Percentiles rank a stretch among this genome's conserved stretches.
These are phyloP conservation scores for Malassezia psittaci DNA, from an alignment of 1,284 basidiomycete species.

Conservation along the genomic window DNA sequence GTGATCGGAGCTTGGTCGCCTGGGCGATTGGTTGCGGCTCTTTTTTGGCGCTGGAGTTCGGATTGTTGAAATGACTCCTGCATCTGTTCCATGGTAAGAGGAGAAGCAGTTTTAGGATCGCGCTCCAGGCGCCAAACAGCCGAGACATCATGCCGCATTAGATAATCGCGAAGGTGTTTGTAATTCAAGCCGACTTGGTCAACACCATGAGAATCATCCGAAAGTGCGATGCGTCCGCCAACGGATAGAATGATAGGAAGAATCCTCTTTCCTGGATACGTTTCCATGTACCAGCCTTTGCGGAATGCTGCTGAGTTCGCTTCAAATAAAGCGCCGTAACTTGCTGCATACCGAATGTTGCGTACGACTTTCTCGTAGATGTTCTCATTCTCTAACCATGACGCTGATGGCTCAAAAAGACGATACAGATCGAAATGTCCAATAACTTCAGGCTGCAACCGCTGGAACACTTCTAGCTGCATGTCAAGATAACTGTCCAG, in stretches of 20 bases:
- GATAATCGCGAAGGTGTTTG: conserved; percentile 58
- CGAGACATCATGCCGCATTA: conserved; percentile 56
- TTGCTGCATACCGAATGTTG: conserved; percentile 65
- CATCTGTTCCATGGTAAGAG: not conserved
- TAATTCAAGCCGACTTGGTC: conserved; percentile 82
- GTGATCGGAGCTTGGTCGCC: not conserved
- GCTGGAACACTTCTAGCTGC: conserved; percentile 38
- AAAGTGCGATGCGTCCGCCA: conserved; percentile 69
- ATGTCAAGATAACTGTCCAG: conserved; percentile 32
- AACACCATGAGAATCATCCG: conserved; percentile 91
- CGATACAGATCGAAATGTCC: conserved; percentile 68
- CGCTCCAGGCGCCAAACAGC: conserved; percentile 61
- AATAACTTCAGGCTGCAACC: conserved; percentile 73
- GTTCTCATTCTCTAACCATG: conserved; percentile 57
- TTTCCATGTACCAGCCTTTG: conserved; percentile 69
- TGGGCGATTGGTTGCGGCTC: not conserved
- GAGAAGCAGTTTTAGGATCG: not conserved
- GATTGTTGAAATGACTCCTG: too few relatives aligned
- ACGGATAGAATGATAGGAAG: conserved; percentile 59
- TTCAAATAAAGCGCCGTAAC: conserved; percentile 86
- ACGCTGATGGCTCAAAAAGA: conserved; percentile 23
- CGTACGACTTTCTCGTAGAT: conserved; percentile 59
- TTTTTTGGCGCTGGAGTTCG: too few relatives aligned
- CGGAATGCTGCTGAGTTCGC: conserved; percentile 82
- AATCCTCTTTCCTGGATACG: conserved; percentile 73